Evolutionary conservation across 169 alveolate species (phyloP), one percentile per base, ranked within the genome.

Genomic region (Plasmodium gonderi): DNA sequence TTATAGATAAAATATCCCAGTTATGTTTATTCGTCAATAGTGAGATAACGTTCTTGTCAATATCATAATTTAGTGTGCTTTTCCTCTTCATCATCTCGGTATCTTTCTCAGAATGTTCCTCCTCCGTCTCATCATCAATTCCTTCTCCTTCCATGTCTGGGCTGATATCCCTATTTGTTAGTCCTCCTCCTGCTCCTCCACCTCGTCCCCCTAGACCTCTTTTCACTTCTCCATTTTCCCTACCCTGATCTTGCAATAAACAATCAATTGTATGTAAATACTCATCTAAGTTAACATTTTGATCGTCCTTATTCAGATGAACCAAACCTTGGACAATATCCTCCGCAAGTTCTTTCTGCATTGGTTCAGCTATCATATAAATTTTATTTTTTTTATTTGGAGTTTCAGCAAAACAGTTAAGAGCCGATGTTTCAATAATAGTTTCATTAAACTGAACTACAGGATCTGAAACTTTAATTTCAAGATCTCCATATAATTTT

Each of bases 1-100:
- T 93, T 17, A 99, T 97, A 14, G 99, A 99, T 60, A 99, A 92
- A 44, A 97, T 96, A 81, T 99, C 99, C 99, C 99, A 98, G 26
- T 96, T 97, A 90, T 96, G 97, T 78, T 98, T 96, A n/a, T 97
- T 97, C 81, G 93, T 95, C 40, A 98, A 79, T 94, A 96, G 76
- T 81, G 96, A 83, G 65, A 93, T 91, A 20, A 95, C 95, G 14
- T 75, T 68, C 79, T 93, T 75, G 72, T 89, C 74, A 60, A 87
- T 76, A 33, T 76, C 45, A 49, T 87, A 87, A 26, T 87, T 87
- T 44, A 82, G 92, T 44, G 93, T 91, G 49, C 76, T 78, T 42
- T 78, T 40, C 93, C 79, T 69, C 79, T 94, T 79, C 60, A 87
- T 54, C 90, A 90, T 20, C 65, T 92, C 44, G 65, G 47, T 60